phyloP scores from a whole-genome alignment of 495 filamentous ascomycete genomes.

The Aspergillus olivimuriae region DNA sequence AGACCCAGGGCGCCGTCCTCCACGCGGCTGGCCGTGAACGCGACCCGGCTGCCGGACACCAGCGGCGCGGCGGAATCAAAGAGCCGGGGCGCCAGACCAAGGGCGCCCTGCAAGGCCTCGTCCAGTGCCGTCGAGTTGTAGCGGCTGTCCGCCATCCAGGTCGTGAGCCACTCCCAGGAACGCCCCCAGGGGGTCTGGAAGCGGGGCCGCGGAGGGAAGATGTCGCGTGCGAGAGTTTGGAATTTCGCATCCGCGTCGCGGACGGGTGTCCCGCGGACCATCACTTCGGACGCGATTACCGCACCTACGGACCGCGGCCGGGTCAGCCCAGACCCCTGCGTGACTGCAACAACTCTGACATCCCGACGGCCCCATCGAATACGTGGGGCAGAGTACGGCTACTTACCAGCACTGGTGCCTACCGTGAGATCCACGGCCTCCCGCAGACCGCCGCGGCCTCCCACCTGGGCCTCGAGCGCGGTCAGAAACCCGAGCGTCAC shows the following conservation, averaged over 20 bases:
- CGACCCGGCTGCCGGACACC: neutral
- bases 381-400: too few species aligned
- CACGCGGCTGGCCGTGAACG: too few species aligned
- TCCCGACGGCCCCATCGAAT: too few species aligned
- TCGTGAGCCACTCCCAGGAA: neutral
- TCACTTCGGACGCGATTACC: neutral
- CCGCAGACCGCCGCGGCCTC: constrained; percentile 30
- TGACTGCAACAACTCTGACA: neutral
- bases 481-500: constrained; percentile 40
- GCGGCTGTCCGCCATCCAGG: neutral
- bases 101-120: neutral
- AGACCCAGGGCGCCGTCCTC: constrained; percentile 14
- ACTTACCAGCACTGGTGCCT: constrained; percentile 44
- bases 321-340: too few species aligned
- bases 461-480: constrained; percentile 34
- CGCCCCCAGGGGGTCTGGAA: too few species aligned
- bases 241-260: neutral
- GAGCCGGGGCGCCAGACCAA: neutral
- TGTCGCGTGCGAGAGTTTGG: neutral
- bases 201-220: too few species aligned
- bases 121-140: neutral
- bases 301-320: too few species aligned
- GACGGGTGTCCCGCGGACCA: too few species aligned
- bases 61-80: neutral
- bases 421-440: constrained; percentile 46